These are phyloP conservation scores for Nannizzia gypsea DNA, from an alignment of 2,329 filamentous ascomycete species.

Conservation along the genomic window DNA sequence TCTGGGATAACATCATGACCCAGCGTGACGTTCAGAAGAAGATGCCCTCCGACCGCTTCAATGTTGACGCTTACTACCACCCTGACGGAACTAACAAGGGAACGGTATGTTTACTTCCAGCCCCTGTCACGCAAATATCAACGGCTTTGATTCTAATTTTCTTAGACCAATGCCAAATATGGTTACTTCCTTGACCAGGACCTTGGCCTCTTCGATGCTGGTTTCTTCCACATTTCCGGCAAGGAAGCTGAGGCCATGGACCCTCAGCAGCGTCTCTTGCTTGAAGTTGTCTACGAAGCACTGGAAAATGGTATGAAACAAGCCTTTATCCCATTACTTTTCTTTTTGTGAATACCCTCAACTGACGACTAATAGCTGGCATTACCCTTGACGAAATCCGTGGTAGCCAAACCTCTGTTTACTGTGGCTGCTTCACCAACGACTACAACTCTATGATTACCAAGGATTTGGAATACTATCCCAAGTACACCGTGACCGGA, in stretches of 20 bases:
- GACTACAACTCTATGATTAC: constrained; percentile 22
- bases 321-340: not conserved
- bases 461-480: constrained; percentile 18
- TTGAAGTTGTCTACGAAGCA: constrained; percentile 22
- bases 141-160: not conserved
- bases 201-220: constrained; percentile 21
- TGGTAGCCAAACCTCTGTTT: constrained; percentile 25
- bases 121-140: not conserved
- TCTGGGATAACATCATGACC: constrained; percentile 9
- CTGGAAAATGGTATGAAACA: constrained; percentile 17
- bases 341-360: not conserved
- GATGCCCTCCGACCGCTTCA: constrained; percentile 11
- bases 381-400: constrained; percentile 18
- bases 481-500: constrained; percentile 20
- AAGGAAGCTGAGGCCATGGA: constrained; percentile 22
- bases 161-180: constrained; percentile 10
- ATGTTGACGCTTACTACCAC: constrained; percentile 14
- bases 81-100: constrained; percentile 10
- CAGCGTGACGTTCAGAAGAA: constrained; percentile 9
- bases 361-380: constrained; percentile 14
- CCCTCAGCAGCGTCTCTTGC: constrained; percentile 22
- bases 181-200: constrained; percentile 18
- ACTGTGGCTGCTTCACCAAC: constrained; percentile 20
- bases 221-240: constrained; percentile 22
- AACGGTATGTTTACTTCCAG: constrained; percentile 5